phyloP scores from a whole-genome alignment of 2,329 filamentous ascomycete genomes.

The Ambrosiella cleistominuta region DNA sequence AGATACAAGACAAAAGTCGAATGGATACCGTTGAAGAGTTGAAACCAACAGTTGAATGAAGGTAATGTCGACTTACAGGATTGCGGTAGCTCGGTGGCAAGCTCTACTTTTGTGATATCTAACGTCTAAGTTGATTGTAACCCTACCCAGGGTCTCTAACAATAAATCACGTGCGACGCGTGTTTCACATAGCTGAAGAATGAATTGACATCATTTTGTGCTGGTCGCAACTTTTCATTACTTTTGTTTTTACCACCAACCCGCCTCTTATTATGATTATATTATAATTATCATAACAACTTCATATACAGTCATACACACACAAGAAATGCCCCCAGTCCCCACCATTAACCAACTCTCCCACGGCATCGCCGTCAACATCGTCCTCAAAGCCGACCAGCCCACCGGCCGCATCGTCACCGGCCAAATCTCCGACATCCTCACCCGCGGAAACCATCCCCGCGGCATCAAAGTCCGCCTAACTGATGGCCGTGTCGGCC shows the following conservation, averaged over 20 bases:
- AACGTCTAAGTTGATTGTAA: no score
- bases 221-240: no score
- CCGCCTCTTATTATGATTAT: neutral
- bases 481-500: constrained; percentile 50
- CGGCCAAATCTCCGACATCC: constrained; percentile 46
- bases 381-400: constrained; percentile 62
- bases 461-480: constrained; percentile 65
- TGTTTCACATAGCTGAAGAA: no score
- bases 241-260: neutral
- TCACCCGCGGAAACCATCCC: constrained; percentile 59
- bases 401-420: constrained; percentile 52
- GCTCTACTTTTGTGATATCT: no score
- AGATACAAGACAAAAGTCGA: no score
- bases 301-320: neutral
- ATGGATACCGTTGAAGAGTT: no score
- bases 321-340: constrained; percentile 19
- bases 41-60: no score
- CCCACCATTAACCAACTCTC: constrained; percentile 35
- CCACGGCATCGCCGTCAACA: constrained; percentile 47
- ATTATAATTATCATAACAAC: neutral
- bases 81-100: no score
- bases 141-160: no score
- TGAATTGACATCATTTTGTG: no score
- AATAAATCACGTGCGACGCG: no score
- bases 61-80: no score